Base-by-base conservation (phyloP, 139 green algal species). In the Protoeuglena noctilucae region DNA sequence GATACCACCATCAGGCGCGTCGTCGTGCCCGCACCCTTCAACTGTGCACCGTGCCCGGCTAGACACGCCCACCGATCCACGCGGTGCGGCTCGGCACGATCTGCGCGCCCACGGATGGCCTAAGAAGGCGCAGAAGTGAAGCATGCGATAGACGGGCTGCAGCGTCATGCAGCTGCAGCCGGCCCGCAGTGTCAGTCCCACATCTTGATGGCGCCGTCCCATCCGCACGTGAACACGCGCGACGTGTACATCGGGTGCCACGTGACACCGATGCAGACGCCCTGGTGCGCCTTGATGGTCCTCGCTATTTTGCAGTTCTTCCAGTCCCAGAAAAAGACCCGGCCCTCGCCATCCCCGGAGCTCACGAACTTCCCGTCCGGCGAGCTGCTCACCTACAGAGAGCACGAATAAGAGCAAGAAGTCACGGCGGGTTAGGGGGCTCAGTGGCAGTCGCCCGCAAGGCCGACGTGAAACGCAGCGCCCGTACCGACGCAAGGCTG, bases 301-400 rank as follows among this genome's bases (percentile, higher is more conserved):
- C 75, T 69, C 30, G 34, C 3, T 25, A 75, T 64, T 67, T 84
- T 87, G 24, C 75, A 72, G 12, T 81, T 82, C 58, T 88, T 84
- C 87, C 89, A 99, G 72, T 96, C 89, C 92, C 92, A 99, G 56
- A 97, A 90, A 62, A 87, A 86, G 40, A 72, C 71, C 46, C 82
- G 83, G 18, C 92, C 91, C 48, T 94, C 83, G 4, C 75, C 82
- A 62, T 96, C 89, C 5, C 89, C 89, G 9, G 70, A 86, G 48
- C 91, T 74, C 2, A 96, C 64, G 54, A 82, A 92, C 41, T 72
- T 78, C 26, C 67, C 72, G 60, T 95, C 86, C 2, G 69, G 74
- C 16, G 79, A 89, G 55, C 88, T 87, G 49, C 63, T 62, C 2
- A 72, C 61, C 51, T 75, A 61, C 40, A 24, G 1, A 1, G 14